Evolutionary conservation across 768 basidiomycete species (phyloP).

Genomic region (Pleurotus sapidus): DNA sequence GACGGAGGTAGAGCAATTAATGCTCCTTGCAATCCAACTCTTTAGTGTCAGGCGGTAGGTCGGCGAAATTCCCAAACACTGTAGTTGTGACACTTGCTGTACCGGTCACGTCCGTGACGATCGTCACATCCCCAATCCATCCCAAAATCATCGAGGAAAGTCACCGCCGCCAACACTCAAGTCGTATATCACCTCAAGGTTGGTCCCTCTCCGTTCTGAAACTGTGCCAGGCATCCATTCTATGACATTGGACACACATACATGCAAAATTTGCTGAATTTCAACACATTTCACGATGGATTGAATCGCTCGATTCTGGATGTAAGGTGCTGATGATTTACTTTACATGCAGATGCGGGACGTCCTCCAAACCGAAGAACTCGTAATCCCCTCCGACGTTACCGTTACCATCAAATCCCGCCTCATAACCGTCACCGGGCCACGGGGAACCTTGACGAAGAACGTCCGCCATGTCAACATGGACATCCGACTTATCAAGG

Average conservation of each 20-base stretch:
- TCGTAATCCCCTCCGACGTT: slow-evolving; percentile 84
- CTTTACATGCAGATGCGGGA: slow-evolving; percentile 73
- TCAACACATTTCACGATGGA: slow-evolving; percentile 27
- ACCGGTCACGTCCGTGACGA: neutral
- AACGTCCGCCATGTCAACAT: slow-evolving; percentile 91
- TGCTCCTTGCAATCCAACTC: no score
- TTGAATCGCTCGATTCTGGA: slow-evolving; percentile 32
- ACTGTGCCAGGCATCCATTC: slow-evolving; percentile 13
- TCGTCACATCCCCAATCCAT: neutral
- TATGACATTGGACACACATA: slow-evolving; percentile 11
- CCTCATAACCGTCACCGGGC: slow-evolving; percentile 87
- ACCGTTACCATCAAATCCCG: slow-evolving; percentile 88
- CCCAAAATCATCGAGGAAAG: slow-evolving; percentile 5
- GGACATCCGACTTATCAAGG: slow-evolving; percentile 85
- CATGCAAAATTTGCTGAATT: slow-evolving; percentile 20
- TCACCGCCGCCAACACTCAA: slow-evolving; percentile 6
- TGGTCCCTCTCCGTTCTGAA: slow-evolving; percentile 11
- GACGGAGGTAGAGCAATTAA: no score
- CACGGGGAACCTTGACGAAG: slow-evolving; percentile 91
- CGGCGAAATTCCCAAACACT: no score
- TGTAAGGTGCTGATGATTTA: slow-evolving; percentile 24
- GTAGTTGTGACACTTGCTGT: neutral
- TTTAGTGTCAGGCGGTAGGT: no score
- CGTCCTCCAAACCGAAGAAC: slow-evolving; percentile 91
- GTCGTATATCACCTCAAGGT: slow-evolving; percentile 37